These are phyloP conservation scores for Aspergillus heteromorphus DNA, from an alignment of 495 filamentous ascomycete genomes.

Conservation along the genomic window DNA sequence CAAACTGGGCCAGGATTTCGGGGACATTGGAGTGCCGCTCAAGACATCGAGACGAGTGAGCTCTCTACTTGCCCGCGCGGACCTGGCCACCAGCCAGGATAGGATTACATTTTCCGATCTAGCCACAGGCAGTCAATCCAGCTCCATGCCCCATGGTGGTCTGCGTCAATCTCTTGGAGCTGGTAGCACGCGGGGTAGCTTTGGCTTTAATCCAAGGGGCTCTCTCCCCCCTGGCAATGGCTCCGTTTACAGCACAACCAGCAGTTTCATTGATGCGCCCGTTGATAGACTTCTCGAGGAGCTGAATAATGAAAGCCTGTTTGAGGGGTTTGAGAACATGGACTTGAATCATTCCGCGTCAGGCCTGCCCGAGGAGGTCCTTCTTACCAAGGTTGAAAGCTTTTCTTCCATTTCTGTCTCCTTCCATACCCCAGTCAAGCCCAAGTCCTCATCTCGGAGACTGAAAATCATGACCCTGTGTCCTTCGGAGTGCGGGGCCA, in stretches of 20 bases:
- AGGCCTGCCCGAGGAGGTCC: constrained; percentile 66
- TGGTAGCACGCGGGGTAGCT: constrained; percentile 56
- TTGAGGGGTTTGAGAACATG: constrained; percentile 65
- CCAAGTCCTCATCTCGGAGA: constrained; percentile 39
- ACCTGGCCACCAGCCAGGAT: constrained; percentile 74
- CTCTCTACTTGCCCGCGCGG: constrained; percentile 85
- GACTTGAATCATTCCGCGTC: constrained; percentile 65
- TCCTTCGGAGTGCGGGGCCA: constrained; percentile 42
- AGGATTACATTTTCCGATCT: constrained; percentile 69
- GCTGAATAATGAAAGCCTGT: constrained; percentile 55
- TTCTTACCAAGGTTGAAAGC: constrained; percentile 67
- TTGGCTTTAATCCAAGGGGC: constrained; percentile 43
- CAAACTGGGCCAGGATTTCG: constrained; percentile 74
- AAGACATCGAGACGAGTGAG: constrained; percentile 84
- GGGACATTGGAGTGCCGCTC: constrained; percentile 56
- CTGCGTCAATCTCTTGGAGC: constrained; percentile 72
- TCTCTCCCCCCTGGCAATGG: constrained; percentile 38
- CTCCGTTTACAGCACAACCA: constrained; percentile 39
- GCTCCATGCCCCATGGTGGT: constrained; percentile 41
- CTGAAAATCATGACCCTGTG: constrained; percentile 60
- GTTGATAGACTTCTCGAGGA: constrained; percentile 72
- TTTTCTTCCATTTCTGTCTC: constrained; percentile 56
- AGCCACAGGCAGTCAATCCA: constrained; percentile 46
- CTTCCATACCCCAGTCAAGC: constrained; percentile 48
- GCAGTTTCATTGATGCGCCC: constrained; percentile 59